phyloP scores from a whole-genome alignment of 106 monocot genomes.

The Apostasia ramifera region DNA sequence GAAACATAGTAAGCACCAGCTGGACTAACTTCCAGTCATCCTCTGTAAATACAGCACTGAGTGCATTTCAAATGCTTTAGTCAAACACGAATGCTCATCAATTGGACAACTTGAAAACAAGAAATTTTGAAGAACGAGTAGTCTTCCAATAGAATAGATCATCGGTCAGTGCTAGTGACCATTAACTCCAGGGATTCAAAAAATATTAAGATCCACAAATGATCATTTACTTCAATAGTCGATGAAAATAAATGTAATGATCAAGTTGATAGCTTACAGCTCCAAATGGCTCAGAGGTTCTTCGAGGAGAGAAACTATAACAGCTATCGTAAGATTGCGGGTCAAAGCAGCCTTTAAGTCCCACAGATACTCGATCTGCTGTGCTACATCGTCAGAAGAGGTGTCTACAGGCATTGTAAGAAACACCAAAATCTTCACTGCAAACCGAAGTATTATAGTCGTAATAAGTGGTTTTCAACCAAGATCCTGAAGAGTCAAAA shows the following conservation, averaged over 20 bases:
- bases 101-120: no score
- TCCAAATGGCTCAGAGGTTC: slow-evolving; percentile 77
- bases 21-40: slow-evolving; percentile 98
- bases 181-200: no score
- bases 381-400: slow-evolving; percentile 48
- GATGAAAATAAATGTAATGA: background rate
- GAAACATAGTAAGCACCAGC: slow-evolving; percentile 84
- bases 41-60: slow-evolving; percentile 73
- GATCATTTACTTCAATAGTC: background rate
- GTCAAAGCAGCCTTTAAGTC: slow-evolving; percentile 65
- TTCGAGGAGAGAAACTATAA: slow-evolving; percentile 77
- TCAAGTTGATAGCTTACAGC: slow-evolving; percentile 27
- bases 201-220: no score
- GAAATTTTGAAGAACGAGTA: no score
- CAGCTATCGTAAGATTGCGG: slow-evolving; percentile 46
- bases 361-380: slow-evolving; percentile 88
- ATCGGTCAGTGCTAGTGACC: no score
- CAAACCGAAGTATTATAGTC: background rate
- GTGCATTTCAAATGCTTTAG: slow-evolving; percentile 9
- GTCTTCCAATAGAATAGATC: no score
- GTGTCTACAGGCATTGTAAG: slow-evolving; percentile 92
- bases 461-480: no score
- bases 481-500: background rate
- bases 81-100: background rate
- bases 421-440: slow-evolving; percentile 95